Evolutionary conservation across 2,329 filamentous ascomycete genomes (phyloP), one percentile per base, ranked within the genome.

Genomic region (Pseudocercospora cruenta): DNA sequence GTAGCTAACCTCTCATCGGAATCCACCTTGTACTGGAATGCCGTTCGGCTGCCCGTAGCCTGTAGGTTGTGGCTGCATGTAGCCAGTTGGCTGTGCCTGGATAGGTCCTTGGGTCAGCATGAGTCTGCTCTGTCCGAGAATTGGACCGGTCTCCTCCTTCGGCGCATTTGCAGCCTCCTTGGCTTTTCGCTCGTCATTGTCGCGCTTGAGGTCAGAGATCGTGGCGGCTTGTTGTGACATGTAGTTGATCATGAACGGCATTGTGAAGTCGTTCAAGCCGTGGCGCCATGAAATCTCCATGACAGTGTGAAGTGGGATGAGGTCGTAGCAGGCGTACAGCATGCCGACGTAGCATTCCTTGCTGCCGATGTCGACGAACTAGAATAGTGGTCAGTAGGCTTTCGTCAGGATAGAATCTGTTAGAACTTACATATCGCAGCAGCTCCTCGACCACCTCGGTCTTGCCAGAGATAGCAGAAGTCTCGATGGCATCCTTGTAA

Each of bases 211-310:
- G 66, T 85, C 79, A 66, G 93, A 88, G 72, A 99, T 90, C 64
- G 96, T 90, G 72, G 91, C 89, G 45, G 92, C 93, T 82, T 98
- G 94, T 80, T 97, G 93, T 73, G 90, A 88, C 70, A 99, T 85
- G 84, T 96, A 91, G 84, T 98, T 99, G 87, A 99, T 98, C 93
- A 99, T 96, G 85, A 96, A 99, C 19, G 95, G 95, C 96, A 99
- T 99, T 57, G 94, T 96, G 82, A 97, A 99, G 83, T 99, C 95
- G 75, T 90, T 89, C 45, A 99, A 90, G 67, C 93, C 93, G 78
- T 97, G 86, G 74, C 95, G 94, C 95, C 95, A 99, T 66, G 95
- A 98, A 65, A 99, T 87, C 83, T 99, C 95, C 80, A 99, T 88
- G 66, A 99, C 91, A 60, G 96, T 85, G 77, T 98, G 93, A 3